Conservation (phyloP, 2,329 filamentous ascomycete genomes). For the Exophiala viscosa region DNA sequence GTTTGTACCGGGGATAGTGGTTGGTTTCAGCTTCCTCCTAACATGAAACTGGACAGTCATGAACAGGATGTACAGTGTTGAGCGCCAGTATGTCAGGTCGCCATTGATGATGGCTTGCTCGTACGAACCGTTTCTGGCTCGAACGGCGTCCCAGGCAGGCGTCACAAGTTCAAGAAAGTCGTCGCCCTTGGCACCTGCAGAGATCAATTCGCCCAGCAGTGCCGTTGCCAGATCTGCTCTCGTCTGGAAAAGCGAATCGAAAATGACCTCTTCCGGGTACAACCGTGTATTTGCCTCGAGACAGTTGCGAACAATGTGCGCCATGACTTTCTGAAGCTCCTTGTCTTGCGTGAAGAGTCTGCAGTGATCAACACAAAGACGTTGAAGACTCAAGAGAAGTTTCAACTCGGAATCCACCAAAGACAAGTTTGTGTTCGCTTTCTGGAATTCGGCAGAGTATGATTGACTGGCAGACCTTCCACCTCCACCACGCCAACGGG, state of each 20-base stretch:
- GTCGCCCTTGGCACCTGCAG: conserved; percentile 46
- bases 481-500: conserved; percentile 67
- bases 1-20: conserved; percentile 23
- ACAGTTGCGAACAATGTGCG: conserved; percentile 72
- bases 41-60: conserved; percentile 63
- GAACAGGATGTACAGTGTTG: conserved; percentile 78
- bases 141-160: conserved; percentile 59
- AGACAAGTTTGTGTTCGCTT: conserved; percentile 86
- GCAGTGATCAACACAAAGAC: conserved; percentile 78
- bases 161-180: conserved; percentile 55
- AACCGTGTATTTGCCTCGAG: conserved; percentile 71
- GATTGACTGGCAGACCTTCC: conserved; percentile 13
- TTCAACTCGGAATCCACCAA: conserved; percentile 78
- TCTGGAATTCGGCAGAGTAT: conserved; percentile 76
- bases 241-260: conserved; percentile 69
- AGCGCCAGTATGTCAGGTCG: conserved; percentile 71
- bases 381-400: conserved; percentile 85
- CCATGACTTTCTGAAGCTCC: conserved; percentile 64
- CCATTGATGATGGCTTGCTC: conserved; percentile 56
- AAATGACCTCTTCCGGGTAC: conserved; percentile 74
- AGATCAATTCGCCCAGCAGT: conserved; percentile 73
- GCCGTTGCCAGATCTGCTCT: conserved; percentile 78
- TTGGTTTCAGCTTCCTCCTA: conserved; percentile 36
- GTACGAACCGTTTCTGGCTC: conserved; percentile 54
- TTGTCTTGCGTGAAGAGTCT: conserved; percentile 52